Conservation (phyloP, 2,329 filamentous ascomycete species). For the Colletotrichum sojae region DNA sequence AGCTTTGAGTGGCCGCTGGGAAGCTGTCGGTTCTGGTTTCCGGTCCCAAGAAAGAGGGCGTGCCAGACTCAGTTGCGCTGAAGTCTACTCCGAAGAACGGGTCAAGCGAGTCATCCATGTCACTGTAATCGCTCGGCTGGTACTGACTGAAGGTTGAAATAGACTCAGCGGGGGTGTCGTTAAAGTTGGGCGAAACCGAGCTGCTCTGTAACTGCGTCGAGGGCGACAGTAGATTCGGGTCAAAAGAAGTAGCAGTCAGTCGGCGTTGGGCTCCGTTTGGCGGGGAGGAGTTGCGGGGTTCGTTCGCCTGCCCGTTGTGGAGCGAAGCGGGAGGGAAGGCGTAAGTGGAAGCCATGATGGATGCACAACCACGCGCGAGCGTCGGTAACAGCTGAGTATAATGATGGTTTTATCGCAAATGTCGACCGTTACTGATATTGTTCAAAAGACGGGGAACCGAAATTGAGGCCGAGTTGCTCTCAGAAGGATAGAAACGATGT, state of each 20-base stretch:
- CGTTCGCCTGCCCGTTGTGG: slow-evolving; percentile 52
- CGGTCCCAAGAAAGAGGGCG: slow-evolving; percentile 61
- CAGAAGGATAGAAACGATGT: slow-evolving; percentile 16
- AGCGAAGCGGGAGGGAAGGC: slow-evolving; percentile 57
- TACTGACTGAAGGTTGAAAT: slow-evolving; percentile 63
- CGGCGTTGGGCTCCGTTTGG: slow-evolving; percentile 43
- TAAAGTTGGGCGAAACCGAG: slow-evolving; percentile 56
- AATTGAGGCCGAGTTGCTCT: slow-evolving; percentile 14
- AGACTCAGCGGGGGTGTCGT: slow-evolving; percentile 63
- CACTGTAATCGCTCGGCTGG: slow-evolving; percentile 65
- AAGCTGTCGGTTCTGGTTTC: slow-evolving; percentile 40
- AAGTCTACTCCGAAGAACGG: slow-evolving; percentile 68
- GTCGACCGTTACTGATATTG: slow-evolving; percentile 1
- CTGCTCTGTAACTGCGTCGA: slow-evolving; percentile 58
- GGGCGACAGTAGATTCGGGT: slow-evolving; percentile 58
- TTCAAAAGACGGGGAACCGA: slow-evolving; percentile 21
- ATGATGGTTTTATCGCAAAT: slow-evolving; percentile 1
- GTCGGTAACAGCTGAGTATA: neutral
- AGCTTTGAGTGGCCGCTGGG: slow-evolving; percentile 14
- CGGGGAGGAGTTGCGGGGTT: slow-evolving; percentile 50
- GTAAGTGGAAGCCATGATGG: slow-evolving; percentile 61
- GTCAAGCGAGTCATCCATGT: slow-evolving; percentile 60
- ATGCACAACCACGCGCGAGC: slow-evolving; percentile 22
- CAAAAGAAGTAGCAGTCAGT: slow-evolving; percentile 50
- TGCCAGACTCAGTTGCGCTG: slow-evolving; percentile 55